Conservation (phyloP, 805 yeast genomes). For the Cyberlindnera amylophila region DNA sequence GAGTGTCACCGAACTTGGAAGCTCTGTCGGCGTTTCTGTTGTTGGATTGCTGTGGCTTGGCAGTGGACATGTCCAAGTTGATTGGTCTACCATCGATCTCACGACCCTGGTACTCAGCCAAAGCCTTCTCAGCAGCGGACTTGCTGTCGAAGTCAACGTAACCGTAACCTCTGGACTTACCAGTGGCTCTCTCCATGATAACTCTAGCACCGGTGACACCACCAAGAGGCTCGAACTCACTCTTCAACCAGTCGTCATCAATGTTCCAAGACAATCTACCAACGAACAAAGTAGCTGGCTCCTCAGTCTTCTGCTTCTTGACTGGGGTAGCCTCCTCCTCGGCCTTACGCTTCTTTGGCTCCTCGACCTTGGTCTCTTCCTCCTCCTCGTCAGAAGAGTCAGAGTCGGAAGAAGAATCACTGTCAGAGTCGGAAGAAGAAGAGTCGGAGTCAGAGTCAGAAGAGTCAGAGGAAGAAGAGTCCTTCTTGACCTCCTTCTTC, state of each 20-base stretch:
- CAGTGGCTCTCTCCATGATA: constrained; percentile 86
- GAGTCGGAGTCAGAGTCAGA: constrained; percentile 21
- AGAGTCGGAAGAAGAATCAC: constrained; percentile 23
- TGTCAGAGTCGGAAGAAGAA: constrained; percentile 14
- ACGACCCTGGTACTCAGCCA: constrained; percentile 79
- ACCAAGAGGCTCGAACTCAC: constrained; percentile 78
- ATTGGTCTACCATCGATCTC: constrained; percentile 97
- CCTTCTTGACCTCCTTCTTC: constrained; percentile 15
- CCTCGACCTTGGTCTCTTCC: constrained; percentile 22
- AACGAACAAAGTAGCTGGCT: constrained; percentile 87
- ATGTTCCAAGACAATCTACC: constrained; percentile 97
- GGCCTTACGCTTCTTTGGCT: constrained; percentile 33
- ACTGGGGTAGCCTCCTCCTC: constrained; percentile 34
- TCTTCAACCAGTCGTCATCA: constrained; percentile 89
- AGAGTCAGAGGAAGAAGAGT: constrained; percentile 18
- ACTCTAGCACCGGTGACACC: constrained; percentile 90
- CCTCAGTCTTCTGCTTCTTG: constrained; percentile 40
- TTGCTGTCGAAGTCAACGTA: constrained; percentile 88
- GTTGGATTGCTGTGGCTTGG: constrained; percentile 62
- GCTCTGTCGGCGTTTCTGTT: constrained; percentile 74
- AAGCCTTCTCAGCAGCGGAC: constrained; percentile 80
- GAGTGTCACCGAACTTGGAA: constrained; percentile 82
- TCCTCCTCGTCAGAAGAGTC: constrained; percentile 18
- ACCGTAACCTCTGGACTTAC: constrained; percentile 95
- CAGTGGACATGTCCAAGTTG: constrained; percentile 86